Evolutionary conservation across 176 grass and related monocot species (phyloP).

Genomic region (Urochloa ruziziensis): DNA sequence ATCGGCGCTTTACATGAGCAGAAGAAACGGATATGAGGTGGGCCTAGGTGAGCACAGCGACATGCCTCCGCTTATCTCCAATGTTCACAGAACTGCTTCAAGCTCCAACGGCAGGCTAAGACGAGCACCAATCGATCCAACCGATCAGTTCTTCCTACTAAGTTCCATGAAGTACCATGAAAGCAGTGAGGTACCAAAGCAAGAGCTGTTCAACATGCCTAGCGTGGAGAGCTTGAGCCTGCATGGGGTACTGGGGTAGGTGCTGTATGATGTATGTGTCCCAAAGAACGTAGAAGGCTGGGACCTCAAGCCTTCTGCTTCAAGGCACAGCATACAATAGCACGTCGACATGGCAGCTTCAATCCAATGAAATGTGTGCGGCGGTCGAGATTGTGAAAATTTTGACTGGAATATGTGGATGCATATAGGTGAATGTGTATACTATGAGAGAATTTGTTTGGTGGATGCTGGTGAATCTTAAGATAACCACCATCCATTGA

Average conservation of each 20-base stretch:
- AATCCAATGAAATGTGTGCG: constrained; percentile 62
- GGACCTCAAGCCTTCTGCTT: constrained; percentile 58
- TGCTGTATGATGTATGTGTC: constrained; percentile 61
- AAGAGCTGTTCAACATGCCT: constrained; percentile 49
- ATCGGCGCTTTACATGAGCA: constrained; percentile 41
- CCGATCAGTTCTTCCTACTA: constrained; percentile 51
- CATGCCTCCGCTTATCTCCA: not conserved
- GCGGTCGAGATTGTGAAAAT: constrained; percentile 63
- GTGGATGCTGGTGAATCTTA: constrained; percentile 36
- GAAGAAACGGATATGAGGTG: constrained; percentile 25
- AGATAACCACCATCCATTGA: constrained; percentile 5
- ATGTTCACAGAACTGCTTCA: constrained; percentile 34
- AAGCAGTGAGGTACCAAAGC: constrained; percentile 39
- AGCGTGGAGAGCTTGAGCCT: constrained; percentile 48
- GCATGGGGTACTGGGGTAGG: constrained; percentile 62
- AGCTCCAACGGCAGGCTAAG: constrained; percentile 32
- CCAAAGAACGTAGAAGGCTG: constrained; percentile 77
- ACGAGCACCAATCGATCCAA: constrained; percentile 35
- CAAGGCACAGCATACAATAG: constrained; percentile 14
- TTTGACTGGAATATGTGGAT: constrained; percentile 14
- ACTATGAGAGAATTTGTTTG: constrained; percentile 24
- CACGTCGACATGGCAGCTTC: constrained; percentile 28
- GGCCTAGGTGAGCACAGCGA: constrained; percentile 12
- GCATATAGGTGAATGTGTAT: constrained; percentile 19
- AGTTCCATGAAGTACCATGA: constrained; percentile 80